A percentile compares a stretch with the other conserved stretches of the same genome.
phyloP scores from a whole-genome alignment of 345 rosid species.

The Citrus cavaleriei region DNA sequence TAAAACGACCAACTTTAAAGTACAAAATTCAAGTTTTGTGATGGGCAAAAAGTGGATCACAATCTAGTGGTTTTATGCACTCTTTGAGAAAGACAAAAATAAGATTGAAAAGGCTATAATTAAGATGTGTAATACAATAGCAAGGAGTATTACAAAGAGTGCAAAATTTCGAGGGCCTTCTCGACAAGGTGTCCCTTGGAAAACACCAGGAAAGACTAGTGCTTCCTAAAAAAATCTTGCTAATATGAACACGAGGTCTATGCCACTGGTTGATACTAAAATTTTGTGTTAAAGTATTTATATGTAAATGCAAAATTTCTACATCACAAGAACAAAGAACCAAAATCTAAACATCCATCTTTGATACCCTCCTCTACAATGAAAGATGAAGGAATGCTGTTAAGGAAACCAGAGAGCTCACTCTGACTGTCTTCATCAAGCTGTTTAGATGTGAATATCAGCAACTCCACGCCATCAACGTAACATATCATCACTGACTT shows the following conservation, averaged over 20 bases:
- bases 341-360: neutral
- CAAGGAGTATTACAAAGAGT: neutral
- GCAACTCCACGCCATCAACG: conserved; percentile 44
- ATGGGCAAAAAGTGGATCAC: no score
- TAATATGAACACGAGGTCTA: neutral
- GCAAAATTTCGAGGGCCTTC: neutral
- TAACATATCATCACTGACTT: conserved; percentile 38
- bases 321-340: neutral
- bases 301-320: neutral
- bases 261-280: neutral
- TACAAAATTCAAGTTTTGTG: neutral
- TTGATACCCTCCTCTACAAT: neutral
- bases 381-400: neutral
- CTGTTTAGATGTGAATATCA: conserved; percentile 57
- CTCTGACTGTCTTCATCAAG: conserved; percentile 47
- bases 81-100: neutral
- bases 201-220: neutral
- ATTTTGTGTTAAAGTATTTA: neutral
- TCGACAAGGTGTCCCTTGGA: neutral
- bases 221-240: neutral
- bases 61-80: neutral
- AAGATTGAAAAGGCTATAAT: neutral
- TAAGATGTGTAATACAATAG: neutral
- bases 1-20: neutral
- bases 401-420: conserved; percentile 26